These are phyloP conservation scores for Pulchroboletus neoregius DNA, from an alignment of 1,284 basidiomycete genomes.

Conservation along the genomic window DNA sequence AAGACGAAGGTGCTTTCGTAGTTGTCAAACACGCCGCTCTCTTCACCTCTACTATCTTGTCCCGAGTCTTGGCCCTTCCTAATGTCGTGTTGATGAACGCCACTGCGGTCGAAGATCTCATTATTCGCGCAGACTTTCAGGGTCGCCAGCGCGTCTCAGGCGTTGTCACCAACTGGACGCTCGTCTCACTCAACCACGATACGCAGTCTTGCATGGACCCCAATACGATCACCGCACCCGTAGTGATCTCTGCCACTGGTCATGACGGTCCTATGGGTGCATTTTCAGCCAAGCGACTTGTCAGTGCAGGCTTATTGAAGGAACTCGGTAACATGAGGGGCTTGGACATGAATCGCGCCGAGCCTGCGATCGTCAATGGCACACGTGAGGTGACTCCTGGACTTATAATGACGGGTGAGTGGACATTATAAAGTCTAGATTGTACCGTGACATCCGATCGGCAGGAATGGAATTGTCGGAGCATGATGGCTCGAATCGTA, in stretches of 20 bases:
- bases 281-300: slow-evolving; percentile 80
- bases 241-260: slow-evolving; percentile 68
- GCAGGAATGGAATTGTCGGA: slow-evolving; percentile 82
- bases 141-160: slow-evolving; percentile 71
- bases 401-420: slow-evolving; percentile 67
- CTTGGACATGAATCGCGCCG: slow-evolving; percentile 74
- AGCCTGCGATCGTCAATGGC: slow-evolving; percentile 72
- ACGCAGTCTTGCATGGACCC: slow-evolving; percentile 87
- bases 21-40: slow-evolving; percentile 80
- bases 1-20: slow-evolving; percentile 78
- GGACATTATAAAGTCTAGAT: background rate
- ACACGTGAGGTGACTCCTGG: slow-evolving; percentile 81
- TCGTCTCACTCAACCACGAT: slow-evolving; percentile 78
- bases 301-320: slow-evolving; percentile 70
- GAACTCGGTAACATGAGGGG: slow-evolving; percentile 82
- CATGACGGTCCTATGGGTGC: slow-evolving; percentile 86
- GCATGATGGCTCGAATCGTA: slow-evolving; percentile 77
- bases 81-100: slow-evolving; percentile 79
- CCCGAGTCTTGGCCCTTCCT: slow-evolving; percentile 67
- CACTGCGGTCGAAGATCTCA: slow-evolving; percentile 74
- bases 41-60: slow-evolving; percentile 78
- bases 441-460: slow-evolving; percentile 6
- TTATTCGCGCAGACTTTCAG: slow-evolving; percentile 59
- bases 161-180: slow-evolving; percentile 84
- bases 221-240: slow-evolving; percentile 76